These are phyloP conservation scores for Pyricularia sp. DNA, from an alignment of 2,329 filamentous ascomycete species.

Conservation along the genomic window DNA sequence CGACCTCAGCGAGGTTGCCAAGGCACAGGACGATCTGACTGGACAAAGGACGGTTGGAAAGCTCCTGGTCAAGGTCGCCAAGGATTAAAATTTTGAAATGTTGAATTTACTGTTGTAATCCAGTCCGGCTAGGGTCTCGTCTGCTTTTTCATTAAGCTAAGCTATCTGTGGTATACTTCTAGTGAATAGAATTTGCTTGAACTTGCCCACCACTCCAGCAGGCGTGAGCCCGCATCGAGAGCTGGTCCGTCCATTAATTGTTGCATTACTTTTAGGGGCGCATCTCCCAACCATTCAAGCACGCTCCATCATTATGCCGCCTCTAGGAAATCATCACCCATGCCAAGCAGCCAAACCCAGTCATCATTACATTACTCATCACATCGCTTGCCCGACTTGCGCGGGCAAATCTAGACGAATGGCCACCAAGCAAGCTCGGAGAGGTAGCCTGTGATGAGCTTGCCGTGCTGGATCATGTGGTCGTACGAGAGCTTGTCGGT, in stretches of 20 bases:
- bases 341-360: neutral
- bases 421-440: conserved; percentile 34
- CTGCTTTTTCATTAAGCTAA: neutral
- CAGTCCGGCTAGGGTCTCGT: neutral
- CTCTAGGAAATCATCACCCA: neutral
- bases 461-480: conserved; percentile 57
- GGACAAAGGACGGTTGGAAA: conserved; percentile 13
- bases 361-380: neutral
- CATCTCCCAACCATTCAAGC: neutral
- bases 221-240: neutral
- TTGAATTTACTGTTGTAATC: neutral
- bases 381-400: neutral
- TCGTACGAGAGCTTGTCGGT: conserved; percentile 59
- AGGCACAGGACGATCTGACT: conserved; percentile 14
- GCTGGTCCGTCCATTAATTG: neutral
- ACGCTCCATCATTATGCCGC: neutral
- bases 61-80: conserved; percentile 9
- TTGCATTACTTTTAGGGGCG: neutral
- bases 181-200: neutral
- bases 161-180: neutral
- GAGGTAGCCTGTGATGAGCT: conserved; percentile 34
- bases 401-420: conserved; percentile 17
- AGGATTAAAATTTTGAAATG: neutral
- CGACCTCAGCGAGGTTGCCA: conserved; percentile 8
- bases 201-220: neutral